A percentile compares a stretch with the other conserved stretches of the same genome.
Conservation (phyloP, 495 filamentous ascomycete genomes). For the Penicillium crystallinum region DNA sequence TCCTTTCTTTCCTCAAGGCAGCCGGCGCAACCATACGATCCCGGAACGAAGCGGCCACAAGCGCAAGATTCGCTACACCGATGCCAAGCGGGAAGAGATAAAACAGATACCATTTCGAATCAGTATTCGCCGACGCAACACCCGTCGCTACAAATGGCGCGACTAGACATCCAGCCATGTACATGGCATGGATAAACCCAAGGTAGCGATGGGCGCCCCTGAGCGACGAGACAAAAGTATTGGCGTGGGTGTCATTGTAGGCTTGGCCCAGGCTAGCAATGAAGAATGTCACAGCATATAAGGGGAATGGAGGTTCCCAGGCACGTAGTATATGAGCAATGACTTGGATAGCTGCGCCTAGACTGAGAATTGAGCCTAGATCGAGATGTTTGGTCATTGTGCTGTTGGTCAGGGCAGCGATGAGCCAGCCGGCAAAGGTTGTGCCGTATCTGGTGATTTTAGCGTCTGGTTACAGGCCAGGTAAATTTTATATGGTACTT, state of each 20-base stretch:
- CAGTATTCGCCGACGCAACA: conserved; percentile 19
- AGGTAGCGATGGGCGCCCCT: conserved; percentile 27
- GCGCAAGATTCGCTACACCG: conserved; percentile 18
- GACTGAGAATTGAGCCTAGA: conserved; percentile 20
- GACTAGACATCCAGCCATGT: conserved; percentile 31
- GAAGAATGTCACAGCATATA: conserved; percentile 29
- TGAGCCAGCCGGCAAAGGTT: conserved; percentile 28
- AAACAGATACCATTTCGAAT: conserved; percentile 24
- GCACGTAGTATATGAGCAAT: conserved; percentile 23
- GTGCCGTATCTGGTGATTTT: conserved; percentile 20
- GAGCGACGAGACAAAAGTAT: conserved; percentile 26
- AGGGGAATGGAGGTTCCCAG: conserved; percentile 27
- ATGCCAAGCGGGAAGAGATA: conserved; percentile 24
- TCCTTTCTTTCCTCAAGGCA: background rate
- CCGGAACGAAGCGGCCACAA: conserved; percentile 19
- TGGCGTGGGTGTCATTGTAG: conserved; percentile 32
- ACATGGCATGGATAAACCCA: conserved; percentile 36
- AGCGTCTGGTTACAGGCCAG: background rate
- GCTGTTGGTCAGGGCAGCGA: conserved; percentile 30
- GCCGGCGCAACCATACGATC: conserved; percentile 11
- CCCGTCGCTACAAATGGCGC: conserved; percentile 26
- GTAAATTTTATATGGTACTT: conserved; percentile 3
- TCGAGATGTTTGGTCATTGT: conserved; percentile 23
- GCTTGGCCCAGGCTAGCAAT: conserved; percentile 30
- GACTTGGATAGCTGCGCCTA: conserved; percentile 24